Conservation (phyloP, 78 protist species). For the Dictyostelium brefeldianum region DNA sequence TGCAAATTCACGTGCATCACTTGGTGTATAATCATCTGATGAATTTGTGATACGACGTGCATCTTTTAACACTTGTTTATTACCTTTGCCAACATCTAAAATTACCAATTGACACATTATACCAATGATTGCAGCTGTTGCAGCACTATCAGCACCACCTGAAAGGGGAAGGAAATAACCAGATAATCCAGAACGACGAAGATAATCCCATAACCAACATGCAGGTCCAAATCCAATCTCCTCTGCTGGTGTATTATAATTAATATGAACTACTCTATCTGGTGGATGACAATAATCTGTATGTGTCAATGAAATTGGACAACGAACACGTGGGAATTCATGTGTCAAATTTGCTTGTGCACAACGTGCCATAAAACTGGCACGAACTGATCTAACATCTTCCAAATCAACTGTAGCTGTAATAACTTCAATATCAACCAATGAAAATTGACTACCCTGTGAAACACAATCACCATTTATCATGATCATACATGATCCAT, state of each 20-base stretch:
- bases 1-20: slow-evolving; percentile 36
- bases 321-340: slow-evolving; percentile 75
- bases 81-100: slow-evolving; percentile 28
- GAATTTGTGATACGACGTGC: slow-evolving; percentile 44
- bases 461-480: slow-evolving; percentile 89
- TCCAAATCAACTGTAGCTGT: slow-evolving; percentile 88
- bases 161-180: slow-evolving; percentile 93
- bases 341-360: slow-evolving; percentile 55
- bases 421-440: slow-evolving; percentile 80
- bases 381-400: slow-evolving; percentile 56
- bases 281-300: slow-evolving; percentile 12
- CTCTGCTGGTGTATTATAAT: slow-evolving; percentile 68
- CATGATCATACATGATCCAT: slow-evolving; percentile 90
- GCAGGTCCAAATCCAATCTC: slow-evolving; percentile 91
- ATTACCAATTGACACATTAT: slow-evolving; percentile 87
- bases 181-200: slow-evolving; percentile 87
- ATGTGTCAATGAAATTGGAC: slow-evolving; percentile 27
- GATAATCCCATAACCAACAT: slow-evolving; percentile 96
- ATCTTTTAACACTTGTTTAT: slow-evolving; percentile 49
- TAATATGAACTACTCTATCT: background rate
- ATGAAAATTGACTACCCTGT: slow-evolving; percentile 88
- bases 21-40: slow-evolving; percentile 49
- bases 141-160: slow-evolving; percentile 94
- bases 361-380: slow-evolving; percentile 56
- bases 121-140: slow-evolving; percentile 89